A percentile compares a stretch with the other conserved stretches of the same genome.
phyloP scores from a whole-genome alignment of 768 basidiomycete species.

The Dacryopinax primogenitus region DNA sequence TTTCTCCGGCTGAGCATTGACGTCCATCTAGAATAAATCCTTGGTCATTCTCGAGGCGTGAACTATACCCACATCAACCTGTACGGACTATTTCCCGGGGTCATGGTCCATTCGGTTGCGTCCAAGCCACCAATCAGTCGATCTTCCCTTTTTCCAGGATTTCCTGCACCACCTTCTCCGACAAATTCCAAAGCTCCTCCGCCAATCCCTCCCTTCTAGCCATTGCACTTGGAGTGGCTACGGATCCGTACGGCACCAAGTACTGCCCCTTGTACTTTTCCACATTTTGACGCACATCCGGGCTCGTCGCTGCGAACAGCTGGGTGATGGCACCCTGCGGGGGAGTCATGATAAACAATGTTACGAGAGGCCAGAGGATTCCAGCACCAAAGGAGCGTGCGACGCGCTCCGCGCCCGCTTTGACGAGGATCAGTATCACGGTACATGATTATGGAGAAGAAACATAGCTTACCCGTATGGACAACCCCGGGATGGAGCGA shows the following conservation, averaged over 20 bases:
- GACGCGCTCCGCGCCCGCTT: slow-evolving; percentile 2
- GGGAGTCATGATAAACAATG: slow-evolving; percentile 17
- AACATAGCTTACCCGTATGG: slow-evolving; percentile 24
- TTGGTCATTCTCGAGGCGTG: too few relatives aligned
- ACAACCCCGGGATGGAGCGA: slow-evolving; percentile 35
- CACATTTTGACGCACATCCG: slow-evolving; percentile 18
- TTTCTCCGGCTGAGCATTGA: too few relatives aligned
- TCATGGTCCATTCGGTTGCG: too few relatives aligned
- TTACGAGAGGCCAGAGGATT: slow-evolving; percentile 19
- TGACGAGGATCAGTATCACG: neutral
- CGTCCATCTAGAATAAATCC: too few relatives aligned
- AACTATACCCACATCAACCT: too few relatives aligned
- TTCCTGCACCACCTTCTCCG: slow-evolving; percentile 23
- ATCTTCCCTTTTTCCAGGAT: slow-evolving; percentile 9
- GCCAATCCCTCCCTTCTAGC: slow-evolving; percentile 21
- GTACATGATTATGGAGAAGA: neutral
- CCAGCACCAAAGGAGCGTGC: slow-evolving; percentile 11
- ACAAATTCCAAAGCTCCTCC: slow-evolving; percentile 24
- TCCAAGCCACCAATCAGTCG: too few relatives aligned
- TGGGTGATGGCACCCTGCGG: slow-evolving; percentile 24
- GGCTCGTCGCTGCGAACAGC: slow-evolving; percentile 27
- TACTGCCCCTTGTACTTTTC: slow-evolving; percentile 27
- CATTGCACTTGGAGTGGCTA: slow-evolving; percentile 15
- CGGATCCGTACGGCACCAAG: slow-evolving; percentile 21
- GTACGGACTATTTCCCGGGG: too few relatives aligned